These are phyloP conservation scores for Madurella mycetomatis DNA, from an alignment of 2,329 filamentous ascomycete genomes.

Conservation along the genomic window DNA sequence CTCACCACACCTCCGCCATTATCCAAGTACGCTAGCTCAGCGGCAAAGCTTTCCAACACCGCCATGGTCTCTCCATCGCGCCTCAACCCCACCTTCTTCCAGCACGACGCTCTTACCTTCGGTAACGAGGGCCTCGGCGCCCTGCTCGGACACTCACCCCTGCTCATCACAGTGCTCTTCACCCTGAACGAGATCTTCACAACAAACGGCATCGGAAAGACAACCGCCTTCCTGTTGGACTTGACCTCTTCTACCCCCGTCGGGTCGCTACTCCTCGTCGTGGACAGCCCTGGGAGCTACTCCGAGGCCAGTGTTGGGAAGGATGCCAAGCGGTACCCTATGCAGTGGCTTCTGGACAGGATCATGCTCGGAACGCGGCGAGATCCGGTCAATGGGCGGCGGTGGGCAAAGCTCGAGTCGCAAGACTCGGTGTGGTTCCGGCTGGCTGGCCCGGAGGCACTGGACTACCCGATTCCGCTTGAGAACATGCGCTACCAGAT, in stretches of 20 bases:
- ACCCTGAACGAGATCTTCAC: constrained; percentile 95
- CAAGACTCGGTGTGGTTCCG: constrained; percentile 85
- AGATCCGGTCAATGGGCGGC: constrained; percentile 28
- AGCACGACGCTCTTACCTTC: constrained; percentile 47
- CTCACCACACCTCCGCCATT: constrained; percentile 50
- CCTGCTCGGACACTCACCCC: constrained; percentile 33
- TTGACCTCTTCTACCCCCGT: constrained; percentile 55
- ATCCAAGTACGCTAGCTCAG: constrained; percentile 50
- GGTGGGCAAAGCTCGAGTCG: constrained; percentile 71
- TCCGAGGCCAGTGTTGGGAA: constrained; percentile 71
- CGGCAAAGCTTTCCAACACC: constrained; percentile 41
- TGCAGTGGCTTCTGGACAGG: constrained; percentile 88
- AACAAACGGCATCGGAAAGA: constrained; percentile 63
- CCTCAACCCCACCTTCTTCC: constrained; percentile 41
- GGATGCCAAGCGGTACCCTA: constrained; percentile 69
- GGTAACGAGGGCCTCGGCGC: constrained; percentile 31
- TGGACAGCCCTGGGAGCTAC: constrained; percentile 92
- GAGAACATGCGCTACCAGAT: constrained; percentile 96
- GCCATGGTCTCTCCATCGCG: constrained; percentile 39
- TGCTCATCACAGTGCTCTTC: constrained; percentile 80
- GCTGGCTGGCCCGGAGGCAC: constrained; percentile 46
- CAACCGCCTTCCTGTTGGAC: constrained; percentile 69
- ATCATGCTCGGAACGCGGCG: constrained; percentile 49
- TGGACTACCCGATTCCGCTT: constrained; percentile 77
- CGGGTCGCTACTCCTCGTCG: constrained; percentile 71